Percentiles rank a stretch among this genome's conserved stretches.
Conservation (phyloP, 2,329 filamentous ascomycete genomes). For the Chrysoporthe austroafricana region DNA sequence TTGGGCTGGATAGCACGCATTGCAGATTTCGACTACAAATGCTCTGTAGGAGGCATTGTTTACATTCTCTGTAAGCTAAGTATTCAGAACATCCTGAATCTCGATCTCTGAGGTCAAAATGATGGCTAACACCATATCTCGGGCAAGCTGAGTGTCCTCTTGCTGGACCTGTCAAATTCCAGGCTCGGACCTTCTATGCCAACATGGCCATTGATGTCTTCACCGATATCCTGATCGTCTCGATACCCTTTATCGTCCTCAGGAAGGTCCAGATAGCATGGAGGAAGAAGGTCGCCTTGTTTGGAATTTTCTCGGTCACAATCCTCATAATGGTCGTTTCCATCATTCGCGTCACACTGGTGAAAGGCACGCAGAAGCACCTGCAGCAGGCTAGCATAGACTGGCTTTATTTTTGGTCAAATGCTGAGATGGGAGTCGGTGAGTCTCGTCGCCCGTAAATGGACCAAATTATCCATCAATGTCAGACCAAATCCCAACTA, state of each 20-base stretch:
- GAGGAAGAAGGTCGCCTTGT: constrained; percentile 1
- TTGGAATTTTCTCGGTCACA: not conserved
- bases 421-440: not conserved
- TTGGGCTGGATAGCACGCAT: not conserved
- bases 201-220: constrained; percentile 10
- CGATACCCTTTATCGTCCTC: not conserved
- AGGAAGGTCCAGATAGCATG: constrained; percentile 5
- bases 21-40: constrained; percentile 5
- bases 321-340: not conserved
- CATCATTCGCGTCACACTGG: not conserved
- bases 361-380: constrained; percentile 1
- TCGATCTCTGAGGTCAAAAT: not conserved
- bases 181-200: constrained; percentile 3
- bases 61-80: not conserved
- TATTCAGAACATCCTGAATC: not conserved
- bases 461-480: not conserved
- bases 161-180: not conserved
- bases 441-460: not conserved
- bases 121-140: not conserved
- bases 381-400: constrained; percentile 3
- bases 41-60: not conserved
- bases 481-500: not conserved
- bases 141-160: constrained; percentile 6
- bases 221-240: constrained; percentile 8
- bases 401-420: constrained; percentile 1